These are phyloP conservation scores for Fraxinus sp. DNA, from an alignment of 305 asterid species.

Conservation along the genomic window DNA sequence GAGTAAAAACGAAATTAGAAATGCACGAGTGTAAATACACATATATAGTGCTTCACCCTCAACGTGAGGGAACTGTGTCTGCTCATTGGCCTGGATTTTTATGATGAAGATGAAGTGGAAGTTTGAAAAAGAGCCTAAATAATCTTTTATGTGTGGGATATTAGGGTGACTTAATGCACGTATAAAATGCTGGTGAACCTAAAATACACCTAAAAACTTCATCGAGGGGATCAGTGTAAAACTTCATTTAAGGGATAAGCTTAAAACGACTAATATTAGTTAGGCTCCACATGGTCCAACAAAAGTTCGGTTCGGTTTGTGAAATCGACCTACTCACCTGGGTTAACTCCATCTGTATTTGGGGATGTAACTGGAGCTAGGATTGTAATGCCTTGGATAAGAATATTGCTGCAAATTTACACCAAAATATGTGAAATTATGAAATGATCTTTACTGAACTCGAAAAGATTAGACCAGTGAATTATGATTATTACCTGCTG, in stretches of 20 bases:
- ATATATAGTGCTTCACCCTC: neutral
- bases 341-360: constrained; percentile 86
- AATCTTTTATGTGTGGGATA: neutral
- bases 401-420: constrained; percentile 54
- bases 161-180: neutral
- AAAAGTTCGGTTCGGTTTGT: neutral
- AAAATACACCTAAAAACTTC: neutral
- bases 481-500: constrained; percentile 50
- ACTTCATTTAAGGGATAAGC: neutral
- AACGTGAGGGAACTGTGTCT: neutral
- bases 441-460: neutral
- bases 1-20: neutral
- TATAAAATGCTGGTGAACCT: neutral
- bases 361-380: constrained; percentile 86
- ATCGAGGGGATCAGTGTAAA: neutral
- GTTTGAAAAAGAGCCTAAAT: neutral
- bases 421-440: neutral
- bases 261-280: neutral
- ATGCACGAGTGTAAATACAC: neutral
- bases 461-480: neutral
- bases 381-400: constrained; percentile 77
- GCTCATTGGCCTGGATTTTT: neutral
- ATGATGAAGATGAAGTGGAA: neutral
- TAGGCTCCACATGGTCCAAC: neutral
- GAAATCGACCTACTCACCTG: constrained; percentile 33